Conservation (phyloP, 2,329 filamentous ascomycete species). For the Fusarium caatingaense region DNA sequence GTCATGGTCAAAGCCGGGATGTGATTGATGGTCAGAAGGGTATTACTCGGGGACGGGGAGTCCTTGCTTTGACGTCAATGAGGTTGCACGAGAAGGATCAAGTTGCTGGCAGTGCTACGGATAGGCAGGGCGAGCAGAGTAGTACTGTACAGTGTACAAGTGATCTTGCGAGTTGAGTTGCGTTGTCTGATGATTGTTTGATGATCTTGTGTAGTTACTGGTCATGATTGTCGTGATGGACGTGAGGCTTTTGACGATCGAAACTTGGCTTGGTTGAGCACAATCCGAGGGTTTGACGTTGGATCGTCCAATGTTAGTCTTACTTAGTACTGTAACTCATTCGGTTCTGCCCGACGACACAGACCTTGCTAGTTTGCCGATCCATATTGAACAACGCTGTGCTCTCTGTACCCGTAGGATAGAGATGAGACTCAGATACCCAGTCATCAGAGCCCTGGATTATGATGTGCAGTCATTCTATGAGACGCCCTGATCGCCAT, state of each 20-base stretch:
- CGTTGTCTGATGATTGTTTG: not conserved
- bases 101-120: not conserved
- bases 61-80: slow-evolving; percentile 22
- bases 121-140: slow-evolving; percentile 18
- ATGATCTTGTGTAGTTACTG: not conserved
- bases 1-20: not conserved
- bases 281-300: not conserved
- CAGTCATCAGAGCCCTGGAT: not conserved
- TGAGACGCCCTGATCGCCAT: slow-evolving; percentile 2
- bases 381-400: not conserved
- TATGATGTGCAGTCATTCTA: slow-evolving; percentile 21
- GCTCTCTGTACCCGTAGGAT: not conserved
- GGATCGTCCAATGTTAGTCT: slow-evolving; percentile 1
- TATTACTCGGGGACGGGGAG: slow-evolving; percentile 2
- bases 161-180: not conserved
- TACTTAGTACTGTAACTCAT: not conserved
- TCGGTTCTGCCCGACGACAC: slow-evolving; percentile 2
- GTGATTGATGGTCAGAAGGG: slow-evolving; percentile 6
- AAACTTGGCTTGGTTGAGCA: slow-evolving; percentile 11
- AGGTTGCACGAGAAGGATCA: not conserved
- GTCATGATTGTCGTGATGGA: slow-evolving; percentile 11
- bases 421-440: too few relatives aligned
- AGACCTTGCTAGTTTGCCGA: slow-evolving; percentile 8
- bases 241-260: slow-evolving; percentile 31
- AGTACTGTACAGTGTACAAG: not conserved